Base-by-base conservation (phyloP, 2,329 filamentous ascomycete genomes). In the Ploettnerulaceae sp. region DNA sequence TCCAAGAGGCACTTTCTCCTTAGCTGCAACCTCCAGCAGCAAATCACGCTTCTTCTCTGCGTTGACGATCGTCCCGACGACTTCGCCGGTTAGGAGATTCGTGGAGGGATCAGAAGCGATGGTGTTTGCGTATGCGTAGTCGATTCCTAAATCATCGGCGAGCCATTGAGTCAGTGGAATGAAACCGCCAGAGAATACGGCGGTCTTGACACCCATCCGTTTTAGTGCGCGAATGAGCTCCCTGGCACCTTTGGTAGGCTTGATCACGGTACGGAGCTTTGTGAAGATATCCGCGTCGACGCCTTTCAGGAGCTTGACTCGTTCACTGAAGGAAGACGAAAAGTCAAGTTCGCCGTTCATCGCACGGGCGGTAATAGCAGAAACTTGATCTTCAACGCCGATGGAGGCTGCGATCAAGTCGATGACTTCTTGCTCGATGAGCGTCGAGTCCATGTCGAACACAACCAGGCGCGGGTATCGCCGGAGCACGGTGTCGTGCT, bases 301-400 rank as follows among this genome's bases (percentile, higher is more conserved):
- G 24, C 90, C 91, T 58, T 84, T 85, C 31, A 98, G 77, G 33
- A 97, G 74, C 31, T 76, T 76, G 21, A 94, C 89, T 15, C 93
- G 79, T 64, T 86, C 87, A 48, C 82, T 81, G 61, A 98, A 81
- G 1, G 86, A 90, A 0, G 79, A 78, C 42, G 90, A 82, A 58
- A 98, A 98, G 65, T 96, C 90, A 26, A 97, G 74, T 70, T 97
- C 90, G 50, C 93, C 93, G 57, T 91, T 83, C 93, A 98, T 98
- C 26, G 93, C 91, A 25, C 89, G 84, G 49, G 84, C 84, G 0
- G 93, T 98, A 57, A 98, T 97, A 59, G 84, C 81, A 7, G 89
- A 86, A 29, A 98, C 91, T 59, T 86, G 73, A 43, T 81, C 81
- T 58, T 88, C 81, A n/a, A 94, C 77, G 42, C 89, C 87, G 2